A percentile compares a stretch with the other conserved stretches of the same genome.
phyloP scores from a whole-genome alignment of 495 filamentous ascomycete genomes.

The Penicillium longicatenatum region DNA sequence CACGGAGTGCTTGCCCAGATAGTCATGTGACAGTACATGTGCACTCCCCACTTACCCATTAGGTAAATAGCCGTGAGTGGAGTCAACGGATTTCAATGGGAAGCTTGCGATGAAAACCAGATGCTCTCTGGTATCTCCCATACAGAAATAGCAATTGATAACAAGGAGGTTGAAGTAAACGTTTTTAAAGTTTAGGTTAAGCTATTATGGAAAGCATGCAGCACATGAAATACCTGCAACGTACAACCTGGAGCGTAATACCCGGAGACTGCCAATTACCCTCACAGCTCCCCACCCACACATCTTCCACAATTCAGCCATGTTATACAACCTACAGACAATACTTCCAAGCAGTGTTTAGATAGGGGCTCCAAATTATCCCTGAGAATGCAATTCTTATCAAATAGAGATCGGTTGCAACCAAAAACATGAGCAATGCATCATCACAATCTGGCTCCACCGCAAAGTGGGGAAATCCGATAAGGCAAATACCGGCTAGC shows the following conservation, averaged over 20 bases:
- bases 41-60: background rate
- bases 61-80: background rate
- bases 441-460: conserved; percentile 1
- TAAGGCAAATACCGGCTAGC: conserved; percentile 25
- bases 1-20: no score
- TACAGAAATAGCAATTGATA: background rate
- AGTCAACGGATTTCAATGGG: background rate
- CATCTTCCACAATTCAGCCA: background rate
- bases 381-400: background rate
- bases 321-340: background rate
- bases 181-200: background rate
- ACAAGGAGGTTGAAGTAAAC: background rate
- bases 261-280: no score
- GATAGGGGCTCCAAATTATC: background rate
- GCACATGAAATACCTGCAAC: background rate
- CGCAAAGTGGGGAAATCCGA: conserved; percentile 23
- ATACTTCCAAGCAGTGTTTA: background rate
- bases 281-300: background rate
- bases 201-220: background rate
- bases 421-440: background rate
- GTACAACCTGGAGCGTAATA: background rate
- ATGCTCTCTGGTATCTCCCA: background rate
- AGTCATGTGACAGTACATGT: no score
- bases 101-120: no score
- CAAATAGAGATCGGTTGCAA: background rate